These are phyloP conservation scores for Boletus vermiculosoides DNA, from an alignment of 768 basidiomycete species.

Conservation along the genomic window DNA sequence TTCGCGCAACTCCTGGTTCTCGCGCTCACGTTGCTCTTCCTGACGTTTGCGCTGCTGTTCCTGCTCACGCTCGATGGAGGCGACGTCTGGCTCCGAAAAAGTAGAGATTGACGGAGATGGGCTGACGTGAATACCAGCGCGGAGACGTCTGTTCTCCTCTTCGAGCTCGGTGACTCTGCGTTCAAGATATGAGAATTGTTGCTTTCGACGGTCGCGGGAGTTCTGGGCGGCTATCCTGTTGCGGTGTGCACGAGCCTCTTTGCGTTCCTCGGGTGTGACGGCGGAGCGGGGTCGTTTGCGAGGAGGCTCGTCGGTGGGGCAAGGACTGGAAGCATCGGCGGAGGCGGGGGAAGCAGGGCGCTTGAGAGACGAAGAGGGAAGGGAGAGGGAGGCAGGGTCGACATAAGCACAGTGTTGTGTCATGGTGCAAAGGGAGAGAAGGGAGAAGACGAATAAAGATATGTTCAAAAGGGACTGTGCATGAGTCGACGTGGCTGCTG, in stretches of 20 bases:
- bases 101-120: constrained; percentile 18
- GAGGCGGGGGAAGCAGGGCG: constrained; percentile 31
- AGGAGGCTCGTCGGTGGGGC: constrained; percentile 44
- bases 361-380: constrained; percentile 35
- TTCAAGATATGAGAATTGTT: constrained; percentile 71
- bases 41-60: constrained; percentile 36
- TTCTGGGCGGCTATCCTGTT: constrained; percentile 94
- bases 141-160: constrained; percentile 78
- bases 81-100: constrained; percentile 23
- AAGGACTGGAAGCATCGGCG: constrained; percentile 10
- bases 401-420: constrained; percentile 32
- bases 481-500: constrained; percentile 23
- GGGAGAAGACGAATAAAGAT: constrained; percentile 20
- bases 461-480: constrained; percentile 17
- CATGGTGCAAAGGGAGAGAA: constrained; percentile 26
- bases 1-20: constrained; percentile 75
- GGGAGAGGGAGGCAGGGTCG: constrained; percentile 40
- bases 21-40: constrained; percentile 48
- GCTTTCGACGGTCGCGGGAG: constrained; percentile 87
- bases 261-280: constrained; percentile 69
- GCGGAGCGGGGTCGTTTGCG: constrained; percentile 75
- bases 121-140: constrained; percentile 45
- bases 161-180: constrained; percentile 69
- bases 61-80: constrained; percentile 26
- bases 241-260: constrained; percentile 84